Conservation (phyloP, 2,329 filamentous ascomycete genomes). For the Aureobasidium sp. region DNA sequence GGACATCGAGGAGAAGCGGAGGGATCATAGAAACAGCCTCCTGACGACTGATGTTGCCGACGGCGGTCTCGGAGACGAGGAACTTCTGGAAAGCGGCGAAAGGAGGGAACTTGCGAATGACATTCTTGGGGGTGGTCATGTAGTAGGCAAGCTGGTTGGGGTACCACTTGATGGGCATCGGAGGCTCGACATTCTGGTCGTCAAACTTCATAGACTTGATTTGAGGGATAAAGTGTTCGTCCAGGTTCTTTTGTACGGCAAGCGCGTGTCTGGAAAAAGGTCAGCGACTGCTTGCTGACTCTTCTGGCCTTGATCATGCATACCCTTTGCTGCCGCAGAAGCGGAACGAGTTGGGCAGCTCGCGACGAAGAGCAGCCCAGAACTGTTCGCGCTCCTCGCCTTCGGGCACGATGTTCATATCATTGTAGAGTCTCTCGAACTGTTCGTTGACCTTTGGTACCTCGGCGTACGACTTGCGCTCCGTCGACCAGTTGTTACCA, state of each 20-base stretch:
- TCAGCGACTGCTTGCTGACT: neutral
- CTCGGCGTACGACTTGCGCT: constrained; percentile 47
- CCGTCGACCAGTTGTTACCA: constrained; percentile 30
- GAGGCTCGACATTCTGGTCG: constrained; percentile 73
- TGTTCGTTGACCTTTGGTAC: constrained; percentile 74
- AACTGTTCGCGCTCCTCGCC: constrained; percentile 67
- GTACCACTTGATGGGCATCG: constrained; percentile 80
- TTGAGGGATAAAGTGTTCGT: constrained; percentile 82
- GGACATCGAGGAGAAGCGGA: constrained; percentile 83
- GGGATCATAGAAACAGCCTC: constrained; percentile 99
- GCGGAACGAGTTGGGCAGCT: constrained; percentile 93
- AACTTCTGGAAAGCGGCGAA: constrained; percentile 97
- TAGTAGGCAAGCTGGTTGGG: constrained; percentile 92
- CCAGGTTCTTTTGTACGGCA: constrained; percentile 79
- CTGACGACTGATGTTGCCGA: constrained; percentile 95
- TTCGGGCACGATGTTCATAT: constrained; percentile 65
- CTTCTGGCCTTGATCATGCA: constrained; percentile 19
- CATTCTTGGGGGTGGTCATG: constrained; percentile 96
- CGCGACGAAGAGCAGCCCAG: constrained; percentile 74
- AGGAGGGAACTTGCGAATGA: constrained; percentile 85
- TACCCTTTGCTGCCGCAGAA: constrained; percentile 94
- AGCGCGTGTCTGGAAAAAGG: constrained; percentile 65
- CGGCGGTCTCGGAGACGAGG: constrained; percentile 90
- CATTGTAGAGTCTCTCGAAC: constrained; percentile 81
- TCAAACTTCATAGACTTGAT: constrained; percentile 81